Conservation (phyloP, 2,329 filamentous ascomycete species). For the Graphilbum sp. region DNA sequence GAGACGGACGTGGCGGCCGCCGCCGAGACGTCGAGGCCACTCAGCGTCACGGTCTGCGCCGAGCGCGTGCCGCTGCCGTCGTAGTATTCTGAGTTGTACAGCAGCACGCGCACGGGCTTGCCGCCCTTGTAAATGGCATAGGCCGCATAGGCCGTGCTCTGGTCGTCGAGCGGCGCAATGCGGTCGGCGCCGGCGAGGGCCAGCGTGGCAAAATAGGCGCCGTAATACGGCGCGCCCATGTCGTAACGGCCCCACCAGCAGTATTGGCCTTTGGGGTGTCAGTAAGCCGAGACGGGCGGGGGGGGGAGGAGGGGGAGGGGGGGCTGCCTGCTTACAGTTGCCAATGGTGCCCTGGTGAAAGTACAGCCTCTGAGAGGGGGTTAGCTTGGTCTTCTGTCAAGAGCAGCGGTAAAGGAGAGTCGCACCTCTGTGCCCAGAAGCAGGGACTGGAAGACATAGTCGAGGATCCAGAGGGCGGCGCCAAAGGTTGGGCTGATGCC, state of each 20-base stretch:
- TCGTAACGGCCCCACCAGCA: slow-evolving; percentile 30
- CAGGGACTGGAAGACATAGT: slow-evolving; percentile 19
- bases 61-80: slow-evolving; percentile 16
- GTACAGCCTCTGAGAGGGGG: not conserved
- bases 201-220: slow-evolving; percentile 25
- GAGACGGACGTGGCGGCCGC: slow-evolving; percentile 8
- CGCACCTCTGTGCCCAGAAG: too few species aligned
- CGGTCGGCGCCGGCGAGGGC: slow-evolving; percentile 17
- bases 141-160: slow-evolving; percentile 22
- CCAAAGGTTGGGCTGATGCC: slow-evolving; percentile 28
- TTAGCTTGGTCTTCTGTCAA: not conserved
- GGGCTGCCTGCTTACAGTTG: slow-evolving; percentile 21
- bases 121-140: slow-evolving; percentile 28
- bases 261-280: slow-evolving; percentile 18
- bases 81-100: slow-evolving; percentile 30
- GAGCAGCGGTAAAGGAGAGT: slow-evolving; percentile 17
- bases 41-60: slow-evolving; percentile 24
- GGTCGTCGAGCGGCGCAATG: slow-evolving; percentile 27
- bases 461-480: slow-evolving; percentile 29
- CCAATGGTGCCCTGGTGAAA: slow-evolving; percentile 33
- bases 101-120: slow-evolving; percentile 20
- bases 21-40: too few species aligned
- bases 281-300: too few species aligned
- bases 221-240: slow-evolving; percentile 35
- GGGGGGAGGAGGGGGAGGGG: too few species aligned